These are phyloP conservation scores for Globisporangium cylindrosporum DNA, from an alignment of 352 stramenopile species.

Conservation along the genomic window DNA sequence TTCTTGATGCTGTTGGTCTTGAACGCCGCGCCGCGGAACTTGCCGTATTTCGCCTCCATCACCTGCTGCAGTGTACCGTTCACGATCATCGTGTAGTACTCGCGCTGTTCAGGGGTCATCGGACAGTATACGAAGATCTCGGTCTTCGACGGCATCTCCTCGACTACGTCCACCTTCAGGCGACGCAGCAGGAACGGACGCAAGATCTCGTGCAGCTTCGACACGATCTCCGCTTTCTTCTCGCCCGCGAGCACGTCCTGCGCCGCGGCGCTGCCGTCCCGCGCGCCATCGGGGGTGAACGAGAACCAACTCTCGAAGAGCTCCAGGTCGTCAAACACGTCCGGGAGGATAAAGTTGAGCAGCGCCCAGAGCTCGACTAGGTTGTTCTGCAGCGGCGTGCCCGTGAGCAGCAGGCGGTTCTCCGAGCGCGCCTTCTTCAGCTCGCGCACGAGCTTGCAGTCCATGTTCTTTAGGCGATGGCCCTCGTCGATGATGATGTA, in stretches of 20 bases:
- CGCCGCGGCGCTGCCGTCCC: conserved; percentile 65
- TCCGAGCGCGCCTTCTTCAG: conserved; percentile 92
- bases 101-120: conserved; percentile 92
- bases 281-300: conserved; percentile 90
- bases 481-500: conserved; percentile 98
- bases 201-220: conserved; percentile 97
- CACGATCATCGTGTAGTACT: conserved; percentile 94
- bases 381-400: conserved; percentile 98
- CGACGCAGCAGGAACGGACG: conserved; percentile 95
- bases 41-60: conserved; percentile 82
- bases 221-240: conserved; percentile 92
- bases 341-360: conserved; percentile 97
- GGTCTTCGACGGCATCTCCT: conserved; percentile 95
- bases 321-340: conserved; percentile 97
- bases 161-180: conserved; percentile 93
- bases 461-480: conserved; percentile 97
- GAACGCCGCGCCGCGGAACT: conserved; percentile 47
- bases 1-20: conserved; percentile 64
- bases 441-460: conserved; percentile 93
- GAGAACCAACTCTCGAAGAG: conserved; percentile 99
- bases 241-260: conserved; percentile 90
- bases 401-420: conserved; percentile 94
- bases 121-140: conserved; percentile 97
- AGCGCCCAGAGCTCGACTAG: conserved; percentile 98
- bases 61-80: conserved; percentile 84